Percentiles rank a stretch among this genome's conserved stretches.
phyloP scores from a whole-genome alignment of 768 basidiomycete species.

The Solioccasus polychromus region DNA sequence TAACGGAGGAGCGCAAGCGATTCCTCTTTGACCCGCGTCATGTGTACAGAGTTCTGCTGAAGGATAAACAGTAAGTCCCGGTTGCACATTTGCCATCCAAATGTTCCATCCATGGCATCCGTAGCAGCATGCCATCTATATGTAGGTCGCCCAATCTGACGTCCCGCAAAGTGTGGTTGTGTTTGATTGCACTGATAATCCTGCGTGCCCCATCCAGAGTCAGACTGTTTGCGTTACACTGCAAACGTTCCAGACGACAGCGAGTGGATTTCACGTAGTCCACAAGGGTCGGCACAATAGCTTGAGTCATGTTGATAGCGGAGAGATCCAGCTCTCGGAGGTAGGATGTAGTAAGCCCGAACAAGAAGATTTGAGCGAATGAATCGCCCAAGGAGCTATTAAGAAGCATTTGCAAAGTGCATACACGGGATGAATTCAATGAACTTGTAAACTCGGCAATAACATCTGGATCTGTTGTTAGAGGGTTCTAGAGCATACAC shows the following conservation, averaged over 20 bases:
- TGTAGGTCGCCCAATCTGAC: slow-evolving; percentile 52
- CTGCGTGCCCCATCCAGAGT: slow-evolving; percentile 42
- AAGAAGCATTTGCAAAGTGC: slow-evolving; percentile 48
- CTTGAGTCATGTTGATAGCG: slow-evolving; percentile 44
- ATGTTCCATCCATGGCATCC: slow-evolving; percentile 23
- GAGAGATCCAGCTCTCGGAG: slow-evolving; percentile 58
- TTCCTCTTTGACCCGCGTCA: slow-evolving; percentile 39
- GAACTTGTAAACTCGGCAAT: slow-evolving; percentile 43
- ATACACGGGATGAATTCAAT: slow-evolving; percentile 53
- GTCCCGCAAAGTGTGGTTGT: slow-evolving; percentile 46
- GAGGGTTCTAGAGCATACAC: slow-evolving; percentile 34
- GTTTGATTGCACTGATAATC: slow-evolving; percentile 45
- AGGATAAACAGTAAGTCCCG: slow-evolving; percentile 33
- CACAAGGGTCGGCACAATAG: slow-evolving; percentile 40
- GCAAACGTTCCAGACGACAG: slow-evolving; percentile 48
- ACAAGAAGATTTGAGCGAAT: slow-evolving; percentile 50
- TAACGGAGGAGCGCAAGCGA: slow-evolving; percentile 50
- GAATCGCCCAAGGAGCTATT: slow-evolving; percentile 49
- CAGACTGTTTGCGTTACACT: slow-evolving; percentile 55
- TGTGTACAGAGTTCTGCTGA: slow-evolving; percentile 43
- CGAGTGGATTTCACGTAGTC: slow-evolving; percentile 50
- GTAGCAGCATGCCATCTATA: slow-evolving; percentile 27
- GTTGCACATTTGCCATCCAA: slow-evolving; percentile 32
- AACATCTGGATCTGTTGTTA: slow-evolving; percentile 36
- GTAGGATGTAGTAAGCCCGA: slow-evolving; percentile 43